Evolutionary conservation across 345 rosid genomes (phyloP), one percentile per base, ranked within the genome.

Genomic region (Brassica rapa): DNA sequence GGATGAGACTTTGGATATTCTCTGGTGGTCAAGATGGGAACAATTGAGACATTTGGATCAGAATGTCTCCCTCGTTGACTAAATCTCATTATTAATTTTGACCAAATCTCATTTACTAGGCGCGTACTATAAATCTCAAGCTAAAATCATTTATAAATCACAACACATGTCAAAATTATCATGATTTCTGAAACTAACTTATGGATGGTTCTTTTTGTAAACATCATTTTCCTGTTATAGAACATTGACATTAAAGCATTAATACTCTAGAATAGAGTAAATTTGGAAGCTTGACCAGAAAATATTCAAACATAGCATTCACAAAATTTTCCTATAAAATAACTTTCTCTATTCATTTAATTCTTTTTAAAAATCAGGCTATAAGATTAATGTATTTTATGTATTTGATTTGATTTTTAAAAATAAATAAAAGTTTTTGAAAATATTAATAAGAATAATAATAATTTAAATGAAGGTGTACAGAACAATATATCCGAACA

Each of bases 51-150:
- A 72, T 66, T 72, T 60, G 82, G 60, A 72, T 66, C 69, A 66
- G 35, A 72, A 11, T 68, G 73, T 79, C 73, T 79, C 67, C 82
- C 64, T 66, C 43, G 82, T 60, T 79, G 73, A 78, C 62, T n/a
- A 2, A 29, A 72, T 57, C 68, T 43, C 81, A 41, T 60, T 66
- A 27, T 27, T 27, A 27, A 27, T 27, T 27, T 60, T 79, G 73
- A 78, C 62, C 10, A 2, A 29, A 72, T 57, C 63, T 32, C 81
- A 41, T 60, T 66, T 41, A 66, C 24, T 43, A 55, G 72, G 68
- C 49, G 37, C 72, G 51, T 41, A 57, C 43, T 62, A 29, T 56
- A 63, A 25, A 39, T 46, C 49, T 15, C 21, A 24, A 11, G n/a
- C 35, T 30, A 5, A 66, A 55, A 29, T 43, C 62, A 72, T 66